These are phyloP conservation scores for Kokia cookei DNA, from an alignment of 441 rosid species.

Conservation along the genomic window DNA sequence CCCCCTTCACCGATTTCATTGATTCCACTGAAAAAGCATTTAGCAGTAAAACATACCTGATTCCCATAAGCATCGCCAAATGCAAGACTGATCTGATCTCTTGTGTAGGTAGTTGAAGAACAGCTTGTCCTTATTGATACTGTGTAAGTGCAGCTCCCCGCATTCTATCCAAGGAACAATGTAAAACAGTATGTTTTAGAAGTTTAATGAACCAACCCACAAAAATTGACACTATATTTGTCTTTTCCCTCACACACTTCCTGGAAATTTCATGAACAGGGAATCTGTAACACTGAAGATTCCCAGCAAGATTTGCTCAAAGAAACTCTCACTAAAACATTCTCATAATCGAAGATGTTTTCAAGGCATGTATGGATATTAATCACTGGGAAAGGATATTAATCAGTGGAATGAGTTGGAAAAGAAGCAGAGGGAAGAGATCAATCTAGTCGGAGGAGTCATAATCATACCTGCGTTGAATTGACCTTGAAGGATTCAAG, in stretches of 20 bases:
- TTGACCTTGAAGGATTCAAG: conserved; percentile 5
- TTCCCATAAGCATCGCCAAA: conserved; percentile 80
- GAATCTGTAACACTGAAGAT: not conserved
- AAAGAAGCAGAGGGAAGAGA: not conserved
- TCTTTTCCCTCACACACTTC: not conserved
- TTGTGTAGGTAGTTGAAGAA: conserved; percentile 44
- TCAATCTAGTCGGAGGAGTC: not conserved
- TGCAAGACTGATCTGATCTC: conserved; percentile 64
- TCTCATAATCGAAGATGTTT: not conserved
- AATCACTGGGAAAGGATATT: not conserved
- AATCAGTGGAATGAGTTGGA: not conserved
- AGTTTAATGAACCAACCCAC: not conserved
- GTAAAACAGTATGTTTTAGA: not conserved
- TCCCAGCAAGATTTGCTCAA: not conserved
- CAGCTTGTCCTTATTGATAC: conserved; percentile 58
- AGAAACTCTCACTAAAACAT: not conserved
- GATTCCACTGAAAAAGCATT: not conserved
- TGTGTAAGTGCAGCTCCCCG: conserved; percentile 46
- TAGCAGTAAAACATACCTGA: conserved; percentile 37
- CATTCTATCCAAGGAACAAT: not conserved
- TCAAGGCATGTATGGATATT: not conserved
- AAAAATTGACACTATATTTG: not conserved
- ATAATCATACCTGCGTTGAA: conserved; percentile 1
- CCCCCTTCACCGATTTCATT: not conserved
- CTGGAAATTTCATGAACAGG: conserved; percentile 3